phyloP scores from a whole-genome alignment of 2,329 filamentous ascomycete species.

The Chaetomium strumarium region DNA sequence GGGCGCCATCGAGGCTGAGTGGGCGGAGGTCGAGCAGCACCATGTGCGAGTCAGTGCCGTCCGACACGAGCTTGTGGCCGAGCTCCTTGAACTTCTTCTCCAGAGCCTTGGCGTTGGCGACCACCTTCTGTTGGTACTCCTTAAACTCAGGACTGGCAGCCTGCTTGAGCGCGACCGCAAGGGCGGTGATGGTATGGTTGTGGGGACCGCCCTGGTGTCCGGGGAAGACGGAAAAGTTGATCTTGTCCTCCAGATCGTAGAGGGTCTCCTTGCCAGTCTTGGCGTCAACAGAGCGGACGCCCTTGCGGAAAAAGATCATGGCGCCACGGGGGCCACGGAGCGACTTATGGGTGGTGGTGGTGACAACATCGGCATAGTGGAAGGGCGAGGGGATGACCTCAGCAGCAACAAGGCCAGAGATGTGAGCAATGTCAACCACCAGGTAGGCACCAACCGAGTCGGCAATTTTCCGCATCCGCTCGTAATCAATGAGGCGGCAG shows the following conservation, averaged over 20 bases:
- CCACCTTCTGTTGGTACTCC: constrained; percentile 86
- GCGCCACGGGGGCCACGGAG: constrained; percentile 94
- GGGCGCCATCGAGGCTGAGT: constrained; percentile 81
- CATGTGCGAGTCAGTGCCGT: constrained; percentile 96
- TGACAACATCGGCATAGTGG: constrained; percentile 88
- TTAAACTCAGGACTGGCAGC: constrained; percentile 86
- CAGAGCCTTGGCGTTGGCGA: constrained; percentile 88
- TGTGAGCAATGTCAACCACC: constrained; percentile 97
- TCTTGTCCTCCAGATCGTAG: constrained; percentile 91
- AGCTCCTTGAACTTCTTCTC: constrained; percentile 78
- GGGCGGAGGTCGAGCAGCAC: constrained; percentile 91
- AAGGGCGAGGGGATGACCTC: constrained; percentile 93
- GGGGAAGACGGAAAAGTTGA: constrained; percentile 99
- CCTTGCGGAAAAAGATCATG: constrained; percentile 99
- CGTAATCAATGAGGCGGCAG: constrained; percentile 96
- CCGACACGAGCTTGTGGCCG: constrained; percentile 90
- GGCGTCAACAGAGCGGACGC: constrained; percentile 79
- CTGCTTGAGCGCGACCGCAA: constrained; percentile 93
- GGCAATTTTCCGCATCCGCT: constrained; percentile 90
- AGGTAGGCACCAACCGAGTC: constrained; percentile 92
- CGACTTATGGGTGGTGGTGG: constrained; percentile 98
- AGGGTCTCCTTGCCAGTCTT: constrained; percentile 86
- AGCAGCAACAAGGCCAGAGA: constrained; percentile 90
- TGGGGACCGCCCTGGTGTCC: constrained; percentile 97
- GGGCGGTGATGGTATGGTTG: constrained; percentile 98